Conservation (phyloP, 768 basidiomycete genomes). For the Auriscalpium orientale region DNA sequence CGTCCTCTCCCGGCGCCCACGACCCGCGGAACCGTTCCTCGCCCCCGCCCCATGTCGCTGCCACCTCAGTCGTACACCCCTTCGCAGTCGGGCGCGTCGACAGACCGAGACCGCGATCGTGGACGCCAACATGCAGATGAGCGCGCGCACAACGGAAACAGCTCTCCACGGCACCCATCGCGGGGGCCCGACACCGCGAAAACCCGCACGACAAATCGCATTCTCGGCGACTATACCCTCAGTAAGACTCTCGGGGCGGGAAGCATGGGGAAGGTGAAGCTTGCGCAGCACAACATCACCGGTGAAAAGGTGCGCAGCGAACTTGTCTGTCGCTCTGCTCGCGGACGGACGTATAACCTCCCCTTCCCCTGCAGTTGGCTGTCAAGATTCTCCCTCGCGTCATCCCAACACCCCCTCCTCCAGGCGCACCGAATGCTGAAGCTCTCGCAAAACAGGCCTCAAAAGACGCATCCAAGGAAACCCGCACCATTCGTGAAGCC, state of each 20-base stretch:
- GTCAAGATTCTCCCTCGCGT: constrained; percentile 96
- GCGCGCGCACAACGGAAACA: constrained; percentile 3
- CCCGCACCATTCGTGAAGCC: constrained; percentile 92
- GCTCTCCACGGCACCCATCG: constrained; percentile 1
- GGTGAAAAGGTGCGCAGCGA: constrained; percentile 76
- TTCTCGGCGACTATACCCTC: constrained; percentile 91
- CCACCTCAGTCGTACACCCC: constrained; percentile 50
- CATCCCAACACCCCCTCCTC: constrained; percentile 48
- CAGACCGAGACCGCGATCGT: constrained; percentile 17
- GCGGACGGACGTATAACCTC: neutral
- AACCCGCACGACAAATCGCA: constrained; percentile 34
- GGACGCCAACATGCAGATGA: constrained; percentile 19
- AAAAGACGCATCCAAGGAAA: constrained; percentile 94
- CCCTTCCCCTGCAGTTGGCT: constrained; percentile 68
- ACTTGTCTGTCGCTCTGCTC: neutral
- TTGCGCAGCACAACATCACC: constrained; percentile 81
- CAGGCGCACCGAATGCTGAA: constrained; percentile 40
- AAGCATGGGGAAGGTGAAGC: constrained; percentile 98
- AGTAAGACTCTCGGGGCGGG: constrained; percentile 96
- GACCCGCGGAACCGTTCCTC: constrained; percentile 18
- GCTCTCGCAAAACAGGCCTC: constrained; percentile 68
- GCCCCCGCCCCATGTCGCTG: constrained; percentile 66
- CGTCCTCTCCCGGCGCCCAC: constrained; percentile 23
- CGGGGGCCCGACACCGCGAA: constrained; percentile 19
- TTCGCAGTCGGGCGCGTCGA: constrained; percentile 19